phyloP scores from a whole-genome alignment of 306 rosid species.

The Castanea sativa region DNA sequence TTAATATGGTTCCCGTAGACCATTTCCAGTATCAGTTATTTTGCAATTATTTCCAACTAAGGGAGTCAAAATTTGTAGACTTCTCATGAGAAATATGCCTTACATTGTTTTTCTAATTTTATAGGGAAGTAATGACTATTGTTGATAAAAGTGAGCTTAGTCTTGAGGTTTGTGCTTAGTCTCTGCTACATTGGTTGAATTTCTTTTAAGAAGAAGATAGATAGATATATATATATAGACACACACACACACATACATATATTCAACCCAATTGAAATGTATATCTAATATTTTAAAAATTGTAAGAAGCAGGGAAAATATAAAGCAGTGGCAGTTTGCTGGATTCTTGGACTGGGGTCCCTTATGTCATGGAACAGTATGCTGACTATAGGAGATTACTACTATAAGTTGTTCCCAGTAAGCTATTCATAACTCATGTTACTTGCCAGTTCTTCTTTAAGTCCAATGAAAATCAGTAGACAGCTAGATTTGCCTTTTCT shows the following conservation, averaged over 20 bases:
- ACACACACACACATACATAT: too few relatives aligned
- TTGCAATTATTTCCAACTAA: too few relatives aligned
- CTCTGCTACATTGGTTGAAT: neutral
- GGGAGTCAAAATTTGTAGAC: neutral
- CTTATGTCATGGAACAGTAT: slow-evolving; percentile 74
- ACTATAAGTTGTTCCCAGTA: slow-evolving; percentile 73
- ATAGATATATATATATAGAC: too few relatives aligned
- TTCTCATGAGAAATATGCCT: neutral
- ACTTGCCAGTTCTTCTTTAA: slow-evolving; percentile 1
- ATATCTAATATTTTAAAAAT: too few relatives aligned
- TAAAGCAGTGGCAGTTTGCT: slow-evolving; percentile 63
- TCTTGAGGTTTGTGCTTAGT: slow-evolving; percentile 37
- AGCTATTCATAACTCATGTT: slow-evolving; percentile 7
- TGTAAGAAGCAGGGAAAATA: slow-evolving; percentile 49
- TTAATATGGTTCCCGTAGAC: neutral
- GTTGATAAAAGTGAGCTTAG: slow-evolving; percentile 27
- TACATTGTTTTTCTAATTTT: too few relatives aligned
- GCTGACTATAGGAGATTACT: slow-evolving; percentile 77
- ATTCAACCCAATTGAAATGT: too few relatives aligned
- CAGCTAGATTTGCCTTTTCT: too few relatives aligned
- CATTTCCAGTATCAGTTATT: too few relatives aligned
- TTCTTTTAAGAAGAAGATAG: neutral
- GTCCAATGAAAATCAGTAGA: neutral
- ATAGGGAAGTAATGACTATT: slow-evolving; percentile 26
- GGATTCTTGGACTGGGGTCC: slow-evolving; percentile 78